These are phyloP conservation scores for Rhizopus stolonifer DNA, from an alignment of 371 early-diverging fungal species.

Conservation along the genomic window DNA sequence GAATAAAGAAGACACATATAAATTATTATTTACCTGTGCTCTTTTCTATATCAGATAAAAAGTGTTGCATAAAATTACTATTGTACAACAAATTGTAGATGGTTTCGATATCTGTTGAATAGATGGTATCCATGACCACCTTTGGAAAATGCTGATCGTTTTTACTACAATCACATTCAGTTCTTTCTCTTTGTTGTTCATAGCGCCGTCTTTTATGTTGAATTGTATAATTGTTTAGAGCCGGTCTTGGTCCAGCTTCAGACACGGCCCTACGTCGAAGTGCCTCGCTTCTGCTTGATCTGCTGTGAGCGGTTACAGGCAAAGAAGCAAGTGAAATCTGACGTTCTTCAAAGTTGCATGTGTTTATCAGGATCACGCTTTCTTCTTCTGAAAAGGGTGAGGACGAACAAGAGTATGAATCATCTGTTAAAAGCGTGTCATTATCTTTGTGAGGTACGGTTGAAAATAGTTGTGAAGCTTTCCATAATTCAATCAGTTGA, in stretches of 20 bases:
- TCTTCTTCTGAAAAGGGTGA: slow-evolving; percentile 1
- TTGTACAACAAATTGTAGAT: slow-evolving; percentile 48
- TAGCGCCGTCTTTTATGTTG: neutral
- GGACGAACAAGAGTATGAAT: neutral
- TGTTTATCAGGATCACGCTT: neutral
- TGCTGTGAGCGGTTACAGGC: neutral
- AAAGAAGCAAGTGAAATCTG: slow-evolving; percentile 12
- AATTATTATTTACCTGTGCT: slow-evolving; percentile 43
- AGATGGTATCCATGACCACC: slow-evolving; percentile 46
- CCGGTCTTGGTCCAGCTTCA: slow-evolving; percentile 30
- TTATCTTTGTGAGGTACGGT: neutral
- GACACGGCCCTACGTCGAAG: slow-evolving; percentile 13
- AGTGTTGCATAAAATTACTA: slow-evolving; percentile 36
- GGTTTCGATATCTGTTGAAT: slow-evolving; percentile 43
- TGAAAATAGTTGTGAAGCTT: neutral
- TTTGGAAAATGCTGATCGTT: slow-evolving; percentile 50
- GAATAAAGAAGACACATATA: too few relatives aligned
- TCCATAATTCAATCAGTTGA: slow-evolving; percentile 69
- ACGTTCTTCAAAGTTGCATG: neutral
- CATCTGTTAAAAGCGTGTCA: slow-evolving; percentile 9
- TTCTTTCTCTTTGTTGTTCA: slow-evolving; percentile 4
- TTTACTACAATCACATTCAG: slow-evolving; percentile 44
- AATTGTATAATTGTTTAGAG: neutral
- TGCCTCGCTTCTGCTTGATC: neutral
- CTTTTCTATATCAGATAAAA: slow-evolving; percentile 39